phyloP scores from a whole-genome alignment of 495 filamentous ascomycete species.

The Hyaloscypha hepaticicola region DNA sequence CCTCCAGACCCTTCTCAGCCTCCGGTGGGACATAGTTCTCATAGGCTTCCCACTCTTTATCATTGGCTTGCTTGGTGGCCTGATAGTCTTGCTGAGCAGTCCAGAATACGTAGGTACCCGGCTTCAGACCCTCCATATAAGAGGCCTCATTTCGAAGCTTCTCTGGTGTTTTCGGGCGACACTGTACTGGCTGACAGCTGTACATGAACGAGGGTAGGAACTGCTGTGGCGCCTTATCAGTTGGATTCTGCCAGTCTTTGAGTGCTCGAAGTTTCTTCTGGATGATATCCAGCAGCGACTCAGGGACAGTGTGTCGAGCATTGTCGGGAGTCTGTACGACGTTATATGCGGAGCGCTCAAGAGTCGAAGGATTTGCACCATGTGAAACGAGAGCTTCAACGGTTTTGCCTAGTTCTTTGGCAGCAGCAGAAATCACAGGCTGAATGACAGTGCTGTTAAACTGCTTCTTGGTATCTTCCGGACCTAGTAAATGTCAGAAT shows the following conservation, averaged over 20 bases:
- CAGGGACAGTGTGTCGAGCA: conserved; percentile 29
- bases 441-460: conserved; percentile 48
- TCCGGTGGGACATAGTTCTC: conserved; percentile 27
- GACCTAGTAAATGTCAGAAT: background rate
- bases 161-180: conserved; percentile 23
- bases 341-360: conserved; percentile 39
- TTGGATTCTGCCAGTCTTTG: conserved; percentile 39
- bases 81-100: conserved; percentile 25
- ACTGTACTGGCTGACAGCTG: background rate
- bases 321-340: conserved; percentile 28
- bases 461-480: conserved; percentile 40
- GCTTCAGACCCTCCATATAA: conserved; percentile 39
- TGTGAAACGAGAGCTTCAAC: conserved; percentile 56
- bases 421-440: conserved; percentile 59
- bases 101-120: conserved; percentile 52
- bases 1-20: conserved; percentile 36
- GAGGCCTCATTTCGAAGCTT: conserved; percentile 40
- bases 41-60: conserved; percentile 33
- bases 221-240: background rate
- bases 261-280: conserved; percentile 47
- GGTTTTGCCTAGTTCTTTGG: conserved; percentile 46
- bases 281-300: conserved; percentile 57
- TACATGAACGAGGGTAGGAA: background rate
- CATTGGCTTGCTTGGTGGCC: conserved; percentile 22
- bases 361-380: conserved; percentile 57